Base-by-base conservation (phyloP, 176 grass and related monocot genomes). In the Phoenix dactylifera region DNA sequence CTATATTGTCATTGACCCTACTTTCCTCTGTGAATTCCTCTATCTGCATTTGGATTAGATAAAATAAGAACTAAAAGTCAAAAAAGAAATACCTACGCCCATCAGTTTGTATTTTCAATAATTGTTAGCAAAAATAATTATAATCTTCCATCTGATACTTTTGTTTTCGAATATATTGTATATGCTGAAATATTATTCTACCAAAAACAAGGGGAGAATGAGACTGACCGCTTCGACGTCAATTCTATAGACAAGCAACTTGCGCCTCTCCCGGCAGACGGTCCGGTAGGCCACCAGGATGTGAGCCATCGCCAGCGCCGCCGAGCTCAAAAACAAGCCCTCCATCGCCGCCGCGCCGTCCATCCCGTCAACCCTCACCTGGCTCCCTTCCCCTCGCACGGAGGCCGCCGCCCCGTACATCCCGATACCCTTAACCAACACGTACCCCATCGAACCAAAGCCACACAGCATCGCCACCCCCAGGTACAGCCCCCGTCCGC, bases 211-310 rank as follows among this genome's bases (percentile, higher is more conserved):
- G 1, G 6, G 32, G 35, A 10, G 7, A 14, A 44, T 17, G 22
- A 19, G 14, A 15, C 25, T 30, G 6, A 63, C 70, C 26, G 70
- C 70, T 63, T 73, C 70, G 3, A 63, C 30, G 20, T 73, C 70
- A 50, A 73, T 73, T 39, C 59, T 62, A 29, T 55, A 73, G 15
- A 73, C 59, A 3, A 63, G 70, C 59, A 63, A 7, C 70, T 73
- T 73, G 26, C 70, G 58, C 50, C 59, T 50, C 59, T 73, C 70
- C 51, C 70, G 30, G 51, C 59, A 73, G 51, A 59, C 24, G 19
- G 59, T 63, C 18, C 70, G 24, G 7, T 73, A 73, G 14, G 70
- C 70, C 50, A 22, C 70, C 50, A 44, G 15, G 26, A 63, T 17
- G 59, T 73, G 70, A 22, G 70, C 70, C 10, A 55, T 30, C 6